phyloP scores from a whole-genome alignment of 1,284 basidiomycete species.

The Rhizopogon hawkerae region DNA sequence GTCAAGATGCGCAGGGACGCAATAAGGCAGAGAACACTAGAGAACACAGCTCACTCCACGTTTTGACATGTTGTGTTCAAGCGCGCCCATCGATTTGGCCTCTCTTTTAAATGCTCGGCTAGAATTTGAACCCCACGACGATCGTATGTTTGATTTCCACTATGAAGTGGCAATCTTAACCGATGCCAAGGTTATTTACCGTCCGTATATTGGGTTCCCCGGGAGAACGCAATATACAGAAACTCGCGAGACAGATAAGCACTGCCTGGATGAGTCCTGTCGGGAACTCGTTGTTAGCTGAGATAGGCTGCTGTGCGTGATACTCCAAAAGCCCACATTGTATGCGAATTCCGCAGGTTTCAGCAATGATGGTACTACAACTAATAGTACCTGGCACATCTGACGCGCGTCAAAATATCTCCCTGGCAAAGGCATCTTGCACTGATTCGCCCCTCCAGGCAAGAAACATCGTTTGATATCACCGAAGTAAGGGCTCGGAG shows the following conservation, averaged over 20 bases:
- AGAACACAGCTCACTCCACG: neutral
- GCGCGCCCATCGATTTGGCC: too few relatives aligned
- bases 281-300: neutral
- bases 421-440: too few relatives aligned
- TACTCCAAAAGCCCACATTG: neutral
- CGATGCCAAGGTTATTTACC: neutral
- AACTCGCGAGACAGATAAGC: neutral
- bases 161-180: neutral
- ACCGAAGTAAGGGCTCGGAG: neutral
- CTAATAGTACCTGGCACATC: neutral
- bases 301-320: neutral
- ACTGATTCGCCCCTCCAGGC: too few relatives aligned
- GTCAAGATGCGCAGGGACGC: constrained; percentile 3
- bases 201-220: too few relatives aligned
- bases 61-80: neutral
- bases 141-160: neutral
- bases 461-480: neutral
- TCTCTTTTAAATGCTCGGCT: neutral
- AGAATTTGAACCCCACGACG: neutral
- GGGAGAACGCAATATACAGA: neutral
- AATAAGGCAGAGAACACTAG: neutral
- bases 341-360: neutral
- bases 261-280: neutral
- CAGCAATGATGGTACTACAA: neutral
- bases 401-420: neutral